Evolutionary conservation across 768 basidiomycete species (phyloP).

Genomic region (Neoboletus subvelutipes): DNA sequence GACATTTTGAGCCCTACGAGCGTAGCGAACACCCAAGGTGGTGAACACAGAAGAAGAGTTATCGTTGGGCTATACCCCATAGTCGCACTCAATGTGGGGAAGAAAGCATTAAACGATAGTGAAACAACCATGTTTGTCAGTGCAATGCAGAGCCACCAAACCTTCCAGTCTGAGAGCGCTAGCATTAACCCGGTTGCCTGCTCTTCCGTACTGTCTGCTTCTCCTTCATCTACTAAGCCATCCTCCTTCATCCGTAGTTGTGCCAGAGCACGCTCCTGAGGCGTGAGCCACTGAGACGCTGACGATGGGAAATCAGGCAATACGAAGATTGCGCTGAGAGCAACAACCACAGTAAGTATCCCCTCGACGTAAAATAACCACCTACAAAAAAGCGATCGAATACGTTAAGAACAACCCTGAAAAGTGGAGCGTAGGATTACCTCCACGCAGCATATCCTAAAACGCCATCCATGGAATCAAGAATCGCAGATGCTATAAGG

Average conservation of each 20-base stretch:
- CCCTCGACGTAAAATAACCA: slow-evolving; percentile 78
- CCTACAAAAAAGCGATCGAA: slow-evolving; percentile 34
- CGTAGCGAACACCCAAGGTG: slow-evolving; percentile 66
- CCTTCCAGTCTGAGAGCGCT: slow-evolving; percentile 75
- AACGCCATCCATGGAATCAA: slow-evolving; percentile 67
- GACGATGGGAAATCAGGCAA: slow-evolving; percentile 75
- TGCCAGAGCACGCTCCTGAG: slow-evolving; percentile 56
- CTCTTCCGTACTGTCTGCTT: slow-evolving; percentile 36
- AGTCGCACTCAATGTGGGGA: slow-evolving; percentile 74
- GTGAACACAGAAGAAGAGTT: slow-evolving; percentile 69
- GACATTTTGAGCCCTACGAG: slow-evolving; percentile 53
- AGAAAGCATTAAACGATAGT: slow-evolving; percentile 76
- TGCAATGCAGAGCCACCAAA: slow-evolving; percentile 76
- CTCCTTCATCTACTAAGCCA: slow-evolving; percentile 50
- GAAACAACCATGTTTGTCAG: slow-evolving; percentile 57
- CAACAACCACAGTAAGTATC: slow-evolving; percentile 49
- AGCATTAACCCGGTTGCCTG: slow-evolving; percentile 47
- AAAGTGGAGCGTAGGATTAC: slow-evolving; percentile 34
- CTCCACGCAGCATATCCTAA: slow-evolving; percentile 73
- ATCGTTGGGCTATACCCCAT: slow-evolving; percentile 65
- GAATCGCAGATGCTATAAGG: slow-evolving; percentile 73
- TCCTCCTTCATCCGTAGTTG: slow-evolving; percentile 64
- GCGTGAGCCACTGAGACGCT: slow-evolving; percentile 57
- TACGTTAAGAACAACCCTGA: not conserved
- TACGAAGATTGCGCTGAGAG: slow-evolving; percentile 55